Evolutionary conservation across 2,329 filamentous ascomycete genomes (phyloP).

Genomic region (Podosphaera fusca): DNA sequence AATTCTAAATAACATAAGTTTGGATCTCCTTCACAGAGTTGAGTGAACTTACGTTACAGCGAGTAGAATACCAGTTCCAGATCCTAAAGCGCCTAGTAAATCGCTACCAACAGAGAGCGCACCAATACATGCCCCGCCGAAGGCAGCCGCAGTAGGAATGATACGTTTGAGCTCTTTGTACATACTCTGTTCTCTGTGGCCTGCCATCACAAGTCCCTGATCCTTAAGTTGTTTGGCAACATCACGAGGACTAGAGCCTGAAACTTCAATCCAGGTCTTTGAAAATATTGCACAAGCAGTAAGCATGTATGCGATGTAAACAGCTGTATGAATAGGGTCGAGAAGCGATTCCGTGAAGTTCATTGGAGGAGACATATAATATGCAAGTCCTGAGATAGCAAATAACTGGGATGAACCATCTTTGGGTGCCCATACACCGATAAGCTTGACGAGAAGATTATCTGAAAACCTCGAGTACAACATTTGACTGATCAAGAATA

Average conservation of each 20-base stretch:
- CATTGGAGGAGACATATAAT: slow-evolving; percentile 98
- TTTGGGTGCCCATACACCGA: slow-evolving; percentile 95
- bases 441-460: slow-evolving; percentile 90
- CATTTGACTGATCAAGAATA: slow-evolving; percentile 99
- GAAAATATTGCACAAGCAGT: slow-evolving; percentile 95
- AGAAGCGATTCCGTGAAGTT: slow-evolving; percentile 94
- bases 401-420: slow-evolving; percentile 91
- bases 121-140: slow-evolving; percentile 97
- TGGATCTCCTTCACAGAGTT: background rate
- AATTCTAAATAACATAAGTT: slow-evolving; percentile 37
- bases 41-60: slow-evolving; percentile 70
- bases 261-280: slow-evolving; percentile 99
- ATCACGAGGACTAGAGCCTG: slow-evolving; percentile 87
- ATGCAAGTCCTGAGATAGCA: slow-evolving; percentile 78
- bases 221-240: slow-evolving; percentile 99
- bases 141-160: slow-evolving; percentile 92
- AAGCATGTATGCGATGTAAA: slow-evolving; percentile 96
- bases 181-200: slow-evolving; percentile 99
- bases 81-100: slow-evolving; percentile 84
- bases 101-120: slow-evolving; percentile 88
- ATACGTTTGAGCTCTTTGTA: slow-evolving; percentile 99
- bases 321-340: slow-evolving; percentile 85
- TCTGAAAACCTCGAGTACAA: slow-evolving; percentile 97
- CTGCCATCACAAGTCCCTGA: slow-evolving; percentile 97
- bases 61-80: slow-evolving; percentile 90